Evolutionary conservation across 2,329 filamentous ascomycete species (phyloP).

Genomic region (Cordyceps javanica): DNA sequence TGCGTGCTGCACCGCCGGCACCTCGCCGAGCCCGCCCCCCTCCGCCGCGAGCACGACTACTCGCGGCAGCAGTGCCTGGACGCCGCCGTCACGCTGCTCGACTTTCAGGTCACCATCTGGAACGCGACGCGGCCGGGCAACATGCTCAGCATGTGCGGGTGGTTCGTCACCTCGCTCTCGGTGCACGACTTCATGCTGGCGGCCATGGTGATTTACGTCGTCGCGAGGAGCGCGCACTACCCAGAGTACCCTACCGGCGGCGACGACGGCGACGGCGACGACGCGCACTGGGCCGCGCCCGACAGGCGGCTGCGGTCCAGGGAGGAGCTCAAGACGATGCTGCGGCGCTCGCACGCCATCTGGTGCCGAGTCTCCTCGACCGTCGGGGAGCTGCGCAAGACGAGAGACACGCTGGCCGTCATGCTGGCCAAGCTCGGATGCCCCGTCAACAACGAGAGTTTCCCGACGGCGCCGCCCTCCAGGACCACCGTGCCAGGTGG

Average conservation of each 20-base stretch:
- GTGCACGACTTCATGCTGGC: constrained; percentile 58
- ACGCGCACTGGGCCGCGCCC: constrained; percentile 27
- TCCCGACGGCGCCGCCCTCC: neutral
- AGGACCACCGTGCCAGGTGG: neutral
- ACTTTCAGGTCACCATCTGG: constrained; percentile 42
- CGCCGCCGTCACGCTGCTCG: constrained; percentile 41
- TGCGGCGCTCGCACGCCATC: constrained; percentile 37
- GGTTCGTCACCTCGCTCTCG: constrained; percentile 52
- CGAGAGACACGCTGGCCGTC: constrained; percentile 37
- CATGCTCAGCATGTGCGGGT: constrained; percentile 44
- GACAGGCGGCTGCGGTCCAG: constrained; percentile 28
- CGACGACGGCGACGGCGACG: constrained; percentile 24
- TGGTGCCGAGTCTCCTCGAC: constrained; percentile 36
- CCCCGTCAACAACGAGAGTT: constrained; percentile 18
- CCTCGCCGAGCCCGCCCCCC: constrained; percentile 35
- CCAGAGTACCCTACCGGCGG: constrained; percentile 25
- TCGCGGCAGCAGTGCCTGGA: constrained; percentile 46
- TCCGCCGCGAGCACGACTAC: constrained; percentile 41
- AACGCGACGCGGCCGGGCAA: constrained; percentile 47
- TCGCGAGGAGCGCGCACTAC: constrained; percentile 38
- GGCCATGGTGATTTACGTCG: constrained; percentile 53
- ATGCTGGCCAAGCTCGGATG: constrained; percentile 39
- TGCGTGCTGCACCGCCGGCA: constrained; percentile 52
- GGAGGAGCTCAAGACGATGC: constrained; percentile 32
- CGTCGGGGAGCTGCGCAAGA: constrained; percentile 38